Percentiles rank a stretch among this genome's conserved stretches.
These are phyloP conservation scores for Lodderomyces elongisporus DNA, from an alignment of 1,139 yeast genomes.

Conservation along the genomic window DNA sequence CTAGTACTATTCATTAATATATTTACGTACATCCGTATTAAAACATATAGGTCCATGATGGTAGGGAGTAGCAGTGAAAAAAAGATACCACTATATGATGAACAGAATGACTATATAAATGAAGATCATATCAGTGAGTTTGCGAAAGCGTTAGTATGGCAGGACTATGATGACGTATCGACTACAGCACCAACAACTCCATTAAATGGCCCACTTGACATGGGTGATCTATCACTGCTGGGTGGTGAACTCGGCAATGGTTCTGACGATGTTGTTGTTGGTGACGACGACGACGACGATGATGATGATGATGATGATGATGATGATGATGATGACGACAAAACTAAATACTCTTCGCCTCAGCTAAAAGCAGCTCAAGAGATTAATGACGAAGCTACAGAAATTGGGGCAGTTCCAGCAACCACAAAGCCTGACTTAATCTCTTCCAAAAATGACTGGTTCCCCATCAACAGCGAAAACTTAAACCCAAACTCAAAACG, in stretches of 20 bases:
- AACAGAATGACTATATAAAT: slow-evolving; percentile 29
- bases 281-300: slow-evolving; percentile 1
- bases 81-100: slow-evolving; percentile 21
- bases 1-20: too few species aligned
- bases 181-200: slow-evolving; percentile 12
- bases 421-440: slow-evolving; percentile 32
- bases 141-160: slow-evolving; percentile 40
- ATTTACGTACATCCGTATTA: too few species aligned
- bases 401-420: slow-evolving; percentile 5
- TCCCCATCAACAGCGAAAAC: slow-evolving; percentile 39
- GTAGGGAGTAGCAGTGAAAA: not conserved
- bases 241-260: too few species aligned
- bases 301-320: slow-evolving; percentile 4
- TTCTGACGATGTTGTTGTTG: slow-evolving; percentile 5
- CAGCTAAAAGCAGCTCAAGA: slow-evolving; percentile 1
- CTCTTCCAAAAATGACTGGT: slow-evolving; percentile 65
- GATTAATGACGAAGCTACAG: slow-evolving; percentile 6
- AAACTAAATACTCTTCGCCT: not conserved
- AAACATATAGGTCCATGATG: too few species aligned
- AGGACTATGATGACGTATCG: slow-evolving; percentile 21
- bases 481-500: slow-evolving; percentile 5
- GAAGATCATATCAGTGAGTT: slow-evolving; percentile 37
- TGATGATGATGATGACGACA: slow-evolving; percentile 4
- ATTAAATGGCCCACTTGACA: slow-evolving; percentile 3
- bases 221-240: not conserved